phyloP scores from a whole-genome alignment of 306 rosid genomes.

The Bauhinia variegata region DNA sequence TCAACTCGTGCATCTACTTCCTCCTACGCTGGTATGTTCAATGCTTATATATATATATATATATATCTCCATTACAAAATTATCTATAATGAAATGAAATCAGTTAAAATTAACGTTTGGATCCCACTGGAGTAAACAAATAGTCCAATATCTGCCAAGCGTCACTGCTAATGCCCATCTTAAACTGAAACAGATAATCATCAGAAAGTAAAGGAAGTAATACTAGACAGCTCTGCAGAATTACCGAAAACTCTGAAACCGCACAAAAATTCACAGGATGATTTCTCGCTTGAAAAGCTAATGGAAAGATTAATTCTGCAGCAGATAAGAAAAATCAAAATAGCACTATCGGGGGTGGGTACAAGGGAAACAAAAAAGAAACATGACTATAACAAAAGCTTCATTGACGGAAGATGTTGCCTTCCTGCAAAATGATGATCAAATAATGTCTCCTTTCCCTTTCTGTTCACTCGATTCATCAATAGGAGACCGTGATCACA shows the following conservation, averaged over 20 bases:
- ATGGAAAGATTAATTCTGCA: too few relatives aligned
- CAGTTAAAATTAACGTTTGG: not conserved
- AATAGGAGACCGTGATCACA: not conserved
- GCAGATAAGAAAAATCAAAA: too few relatives aligned
- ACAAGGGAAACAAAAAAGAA: too few relatives aligned
- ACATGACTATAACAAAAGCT: not conserved
- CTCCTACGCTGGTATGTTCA: slow-evolving; percentile 10
- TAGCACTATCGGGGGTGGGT: too few relatives aligned
- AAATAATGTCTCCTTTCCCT: not conserved
- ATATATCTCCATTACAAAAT: not conserved
- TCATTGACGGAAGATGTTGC: not conserved
- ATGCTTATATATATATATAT: not conserved
- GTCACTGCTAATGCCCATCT: too few relatives aligned
- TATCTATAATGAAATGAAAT: not conserved
- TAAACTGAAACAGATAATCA: too few relatives aligned
- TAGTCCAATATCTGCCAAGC: too few relatives aligned
- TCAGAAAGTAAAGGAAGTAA: too few relatives aligned
- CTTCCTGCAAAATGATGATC: slow-evolving; percentile 11
- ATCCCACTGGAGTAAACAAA: slow-evolving; percentile 12
- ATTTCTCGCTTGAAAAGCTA: too few relatives aligned
- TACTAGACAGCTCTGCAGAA: not conserved
- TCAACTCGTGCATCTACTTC: too few relatives aligned
- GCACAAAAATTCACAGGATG: too few relatives aligned
- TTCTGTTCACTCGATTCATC: not conserved
- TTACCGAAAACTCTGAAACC: not conserved